phyloP scores from a whole-genome alignment of 495 filamentous ascomycete genomes.

The Oleoguttula mirabilis region DNA sequence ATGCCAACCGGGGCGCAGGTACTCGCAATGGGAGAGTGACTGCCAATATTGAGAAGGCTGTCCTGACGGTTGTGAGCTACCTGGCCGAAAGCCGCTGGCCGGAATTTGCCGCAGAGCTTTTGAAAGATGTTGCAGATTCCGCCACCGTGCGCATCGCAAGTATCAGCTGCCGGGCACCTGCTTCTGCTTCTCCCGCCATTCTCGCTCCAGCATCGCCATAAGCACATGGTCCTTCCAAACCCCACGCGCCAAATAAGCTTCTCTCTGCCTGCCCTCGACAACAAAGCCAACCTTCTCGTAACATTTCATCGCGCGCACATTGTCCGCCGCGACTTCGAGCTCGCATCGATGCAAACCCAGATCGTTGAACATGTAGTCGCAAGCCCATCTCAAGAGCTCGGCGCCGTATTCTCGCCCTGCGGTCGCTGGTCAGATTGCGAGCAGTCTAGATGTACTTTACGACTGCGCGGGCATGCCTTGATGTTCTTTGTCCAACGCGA shows the following conservation, averaged over 20 bases:
- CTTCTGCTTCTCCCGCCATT: slow-evolving; percentile 1
- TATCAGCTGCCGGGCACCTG: too few relatives aligned
- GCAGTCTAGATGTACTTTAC: background rate
- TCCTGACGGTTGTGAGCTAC: too few relatives aligned
- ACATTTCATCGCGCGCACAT: background rate
- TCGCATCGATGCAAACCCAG: background rate
- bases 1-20: too few relatives aligned
- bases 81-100: too few relatives aligned
- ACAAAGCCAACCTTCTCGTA: slow-evolving; percentile 6
- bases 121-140: too few relatives aligned
- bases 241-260: background rate
- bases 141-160: too few relatives aligned
- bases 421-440: background rate
- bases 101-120: too few relatives aligned
- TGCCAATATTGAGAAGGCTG: too few relatives aligned
- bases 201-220: slow-evolving; percentile 2
- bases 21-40: too few relatives aligned
- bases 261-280: background rate
- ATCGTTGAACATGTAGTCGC: slow-evolving; percentile 1
- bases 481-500: background rate
- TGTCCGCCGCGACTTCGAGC: background rate
- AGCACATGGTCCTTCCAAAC: background rate
- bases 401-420: slow-evolving; percentile 1
- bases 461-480: background rate
- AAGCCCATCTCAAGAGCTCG: slow-evolving; percentile 1